Conservation (phyloP, 1,284 basidiomycete genomes). For the Kalmanozyma brasiliensis region DNA sequence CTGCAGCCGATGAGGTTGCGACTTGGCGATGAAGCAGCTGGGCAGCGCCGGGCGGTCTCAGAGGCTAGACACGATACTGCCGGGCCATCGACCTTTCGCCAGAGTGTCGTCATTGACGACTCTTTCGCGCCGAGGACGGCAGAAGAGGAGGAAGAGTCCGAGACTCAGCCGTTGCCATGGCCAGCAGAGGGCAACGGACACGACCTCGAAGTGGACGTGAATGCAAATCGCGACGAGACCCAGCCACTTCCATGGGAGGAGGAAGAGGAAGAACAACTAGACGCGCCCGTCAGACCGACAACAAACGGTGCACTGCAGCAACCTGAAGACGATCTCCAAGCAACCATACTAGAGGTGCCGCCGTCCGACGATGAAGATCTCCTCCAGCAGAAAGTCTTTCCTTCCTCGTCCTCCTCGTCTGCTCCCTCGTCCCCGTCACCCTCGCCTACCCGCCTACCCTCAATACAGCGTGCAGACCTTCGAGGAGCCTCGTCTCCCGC, state of each 20-base stretch:
- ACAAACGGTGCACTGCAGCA: neutral
- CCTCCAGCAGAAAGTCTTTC: conserved; percentile 10
- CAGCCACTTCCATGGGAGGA: conserved; percentile 26
- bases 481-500: neutral
- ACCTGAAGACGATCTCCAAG: neutral
- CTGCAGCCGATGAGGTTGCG: conserved; percentile 12
- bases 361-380: conserved; percentile 39
- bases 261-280: neutral
- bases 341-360: conserved; percentile 7
- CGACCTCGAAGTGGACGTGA: neutral
- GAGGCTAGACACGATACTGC: conserved; percentile 3
- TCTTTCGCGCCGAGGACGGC: neutral
- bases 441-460: neutral
- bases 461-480: neutral
- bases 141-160: conserved; percentile 11
- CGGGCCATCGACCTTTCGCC: neutral
- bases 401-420: conserved; percentile 2
- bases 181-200: conserved; percentile 5
- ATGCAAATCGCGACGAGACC: conserved; percentile 6
- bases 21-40: neutral
- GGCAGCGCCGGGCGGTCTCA: conserved; percentile 9
- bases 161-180: conserved; percentile 20
- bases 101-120: neutral
- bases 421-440: conserved; percentile 7
- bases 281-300: too few species aligned